Conservation (phyloP, 2,329 filamentous ascomycete genomes). For the Phoma herbarum region DNA sequence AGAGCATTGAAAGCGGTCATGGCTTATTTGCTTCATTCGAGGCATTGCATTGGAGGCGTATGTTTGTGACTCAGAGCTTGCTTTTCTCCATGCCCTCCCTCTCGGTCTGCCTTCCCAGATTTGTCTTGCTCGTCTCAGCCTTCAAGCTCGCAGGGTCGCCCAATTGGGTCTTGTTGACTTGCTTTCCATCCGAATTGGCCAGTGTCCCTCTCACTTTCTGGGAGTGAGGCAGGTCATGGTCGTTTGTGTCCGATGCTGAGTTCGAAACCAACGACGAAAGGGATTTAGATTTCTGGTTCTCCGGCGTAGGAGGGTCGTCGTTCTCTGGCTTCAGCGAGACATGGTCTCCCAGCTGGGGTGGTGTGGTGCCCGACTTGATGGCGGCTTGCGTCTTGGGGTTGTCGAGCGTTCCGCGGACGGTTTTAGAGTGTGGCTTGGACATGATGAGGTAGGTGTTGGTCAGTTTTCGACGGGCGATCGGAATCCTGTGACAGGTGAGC, state of each 20-base stretch:
- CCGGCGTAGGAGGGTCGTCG: slow-evolving; percentile 23
- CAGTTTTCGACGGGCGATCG: not conserved
- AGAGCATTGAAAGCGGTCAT: not conserved
- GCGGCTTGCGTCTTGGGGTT: slow-evolving; percentile 41
- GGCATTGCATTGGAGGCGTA: not conserved
- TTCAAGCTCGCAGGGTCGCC: slow-evolving; percentile 45
- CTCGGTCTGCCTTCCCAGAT: slow-evolving; percentile 28
- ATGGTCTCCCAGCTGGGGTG: slow-evolving; percentile 37
- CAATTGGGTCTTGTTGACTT: slow-evolving; percentile 39
- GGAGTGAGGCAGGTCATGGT: slow-evolving; percentile 33
- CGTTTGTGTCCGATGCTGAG: slow-evolving; percentile 21
- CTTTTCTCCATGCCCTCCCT: slow-evolving; percentile 34
- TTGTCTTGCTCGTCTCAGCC: slow-evolving; percentile 37
- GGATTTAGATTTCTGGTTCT: slow-evolving; percentile 12
- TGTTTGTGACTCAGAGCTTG: slow-evolving; percentile 25
- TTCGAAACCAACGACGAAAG: slow-evolving; percentile 16
- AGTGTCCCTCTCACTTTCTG: slow-evolving; percentile 39
- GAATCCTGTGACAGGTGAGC: not conserved
- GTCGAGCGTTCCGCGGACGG: slow-evolving; percentile 44
- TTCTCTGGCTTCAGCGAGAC: slow-evolving; percentile 34
- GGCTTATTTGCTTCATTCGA: not conserved
- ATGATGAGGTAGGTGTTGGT: slow-evolving; percentile 12
- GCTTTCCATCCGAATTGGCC: slow-evolving; percentile 28
- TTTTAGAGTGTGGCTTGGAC: slow-evolving; percentile 36
- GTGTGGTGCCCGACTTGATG: slow-evolving; percentile 24